A percentile compares a stretch with the other conserved stretches of the same genome.
Evolutionary conservation across 495 filamentous ascomycete genomes (phyloP).

Genomic region (Penicillium lividum): DNA sequence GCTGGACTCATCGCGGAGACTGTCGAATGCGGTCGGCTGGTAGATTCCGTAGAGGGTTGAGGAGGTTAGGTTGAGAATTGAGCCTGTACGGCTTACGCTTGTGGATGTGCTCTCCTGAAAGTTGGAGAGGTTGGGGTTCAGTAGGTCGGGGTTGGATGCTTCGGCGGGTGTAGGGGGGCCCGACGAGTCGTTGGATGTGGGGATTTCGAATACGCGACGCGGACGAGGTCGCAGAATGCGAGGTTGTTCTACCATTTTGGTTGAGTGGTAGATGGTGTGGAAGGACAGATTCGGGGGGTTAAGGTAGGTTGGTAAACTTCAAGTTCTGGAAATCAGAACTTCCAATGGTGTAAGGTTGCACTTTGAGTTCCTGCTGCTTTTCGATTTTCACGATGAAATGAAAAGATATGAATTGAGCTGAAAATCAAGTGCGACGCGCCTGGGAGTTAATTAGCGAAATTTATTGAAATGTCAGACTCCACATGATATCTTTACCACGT

Average conservation of each 20-base stretch:
- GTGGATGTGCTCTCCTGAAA: conserved; percentile 20
- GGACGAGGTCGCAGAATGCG: conserved; percentile 71
- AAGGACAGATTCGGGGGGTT: background rate
- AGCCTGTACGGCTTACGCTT: conserved; percentile 63
- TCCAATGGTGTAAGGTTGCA: conserved; percentile 8
- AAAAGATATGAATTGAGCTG: background rate
- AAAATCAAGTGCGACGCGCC: conserved; percentile 10
- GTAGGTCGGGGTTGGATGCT: conserved; percentile 32
- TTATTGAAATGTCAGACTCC: background rate
- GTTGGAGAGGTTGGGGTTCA: conserved; percentile 33
- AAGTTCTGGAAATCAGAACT: conserved; percentile 9
- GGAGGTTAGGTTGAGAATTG: conserved; percentile 82
- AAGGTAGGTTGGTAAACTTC: background rate
- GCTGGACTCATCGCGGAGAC: conserved; percentile 50
- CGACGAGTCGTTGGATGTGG: conserved; percentile 53
- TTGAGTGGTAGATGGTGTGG: conserved; percentile 4
- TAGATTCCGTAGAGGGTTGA: conserved; percentile 93
- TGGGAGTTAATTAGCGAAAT: conserved; percentile 14
- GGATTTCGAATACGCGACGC: conserved; percentile 70
- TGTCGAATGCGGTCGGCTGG: conserved; percentile 61
- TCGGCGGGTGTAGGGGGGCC: conserved; percentile 49
- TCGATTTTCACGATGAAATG: background rate
- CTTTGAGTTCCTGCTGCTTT: conserved; percentile 1
- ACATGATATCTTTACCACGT: background rate
- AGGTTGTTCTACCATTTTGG: conserved; percentile 48